phyloP scores from a whole-genome alignment of 2,329 filamentous ascomycete species.

The Shiraia bambusicola region DNA sequence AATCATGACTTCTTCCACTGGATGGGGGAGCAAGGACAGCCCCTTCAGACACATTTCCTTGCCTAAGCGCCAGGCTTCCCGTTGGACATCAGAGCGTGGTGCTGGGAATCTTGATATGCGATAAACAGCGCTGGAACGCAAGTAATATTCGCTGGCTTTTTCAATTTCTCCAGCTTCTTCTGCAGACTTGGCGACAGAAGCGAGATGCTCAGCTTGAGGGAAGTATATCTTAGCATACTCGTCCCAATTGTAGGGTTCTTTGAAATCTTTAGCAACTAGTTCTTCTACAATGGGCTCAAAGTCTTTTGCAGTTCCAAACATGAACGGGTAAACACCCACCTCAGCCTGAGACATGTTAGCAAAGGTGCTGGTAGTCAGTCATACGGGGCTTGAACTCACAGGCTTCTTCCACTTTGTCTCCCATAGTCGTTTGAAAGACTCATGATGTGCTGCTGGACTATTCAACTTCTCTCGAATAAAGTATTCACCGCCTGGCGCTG shows the following conservation, averaged over 20 bases:
- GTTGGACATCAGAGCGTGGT: conserved; percentile 53
- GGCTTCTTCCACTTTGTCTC: conserved; percentile 74
- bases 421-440: conserved; percentile 58
- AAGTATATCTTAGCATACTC: conserved; percentile 65
- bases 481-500: conserved; percentile 45
- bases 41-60: conserved; percentile 65
- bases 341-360: conserved; percentile 27
- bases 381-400: conserved; percentile 44
- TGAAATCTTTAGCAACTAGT: conserved; percentile 61
- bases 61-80: conserved; percentile 64
- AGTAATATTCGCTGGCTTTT: conserved; percentile 62
- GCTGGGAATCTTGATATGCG: conserved; percentile 71
- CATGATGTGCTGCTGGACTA: conserved; percentile 48
- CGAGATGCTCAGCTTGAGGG: conserved; percentile 61
- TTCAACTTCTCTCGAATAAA: conserved; percentile 52
- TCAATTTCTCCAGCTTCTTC: conserved; percentile 52
- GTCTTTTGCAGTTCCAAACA: conserved; percentile 68
- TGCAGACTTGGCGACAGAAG: conserved; percentile 54
- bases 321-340: conserved; percentile 71
- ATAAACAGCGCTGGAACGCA: conserved; percentile 61
- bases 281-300: conserved; percentile 69
- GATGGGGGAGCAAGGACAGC: conserved; percentile 48
- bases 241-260: conserved; percentile 64
- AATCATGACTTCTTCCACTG: conserved; percentile 63
- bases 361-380: neutral